Percentiles rank a stretch among this genome's conserved stretches.
These are phyloP conservation scores for Leccinum pseudoinsigne DNA, from an alignment of 1,284 basidiomycete species.

Conservation along the genomic window DNA sequence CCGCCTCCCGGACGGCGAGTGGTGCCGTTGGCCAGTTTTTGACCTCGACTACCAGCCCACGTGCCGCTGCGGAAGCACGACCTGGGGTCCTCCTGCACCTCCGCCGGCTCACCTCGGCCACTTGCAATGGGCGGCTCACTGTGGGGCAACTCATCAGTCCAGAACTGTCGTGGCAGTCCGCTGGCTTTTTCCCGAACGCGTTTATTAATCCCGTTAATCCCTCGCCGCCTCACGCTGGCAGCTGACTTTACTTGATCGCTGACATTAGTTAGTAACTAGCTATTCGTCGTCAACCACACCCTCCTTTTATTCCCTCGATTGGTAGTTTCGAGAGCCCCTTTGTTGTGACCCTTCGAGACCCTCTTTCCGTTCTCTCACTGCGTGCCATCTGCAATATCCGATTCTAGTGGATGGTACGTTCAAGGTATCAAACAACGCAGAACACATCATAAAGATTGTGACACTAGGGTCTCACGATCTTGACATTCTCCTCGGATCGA, in stretches of 20 bases:
- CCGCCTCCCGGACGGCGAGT: too few species aligned
- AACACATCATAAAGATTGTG: conserved; percentile 38
- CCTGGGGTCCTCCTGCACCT: conserved; percentile 45
- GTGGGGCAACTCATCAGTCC: conserved; percentile 42
- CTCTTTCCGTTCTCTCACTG: neutral
- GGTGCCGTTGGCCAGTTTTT: too few species aligned
- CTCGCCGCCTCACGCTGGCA: conserved; percentile 53
- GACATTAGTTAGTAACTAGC: conserved; percentile 13
- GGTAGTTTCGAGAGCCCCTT: neutral
- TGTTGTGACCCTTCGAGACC: neutral
- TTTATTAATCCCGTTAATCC: conserved; percentile 49
- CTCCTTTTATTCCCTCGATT: neutral
- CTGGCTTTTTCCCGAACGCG: conserved; percentile 44
- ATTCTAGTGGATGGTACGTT: conserved; percentile 17
- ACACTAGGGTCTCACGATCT: neutral
- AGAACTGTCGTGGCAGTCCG: conserved; percentile 49
- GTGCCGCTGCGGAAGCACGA: conserved; percentile 28
- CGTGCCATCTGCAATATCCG: conserved; percentile 33
- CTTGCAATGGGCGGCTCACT: conserved; percentile 38
- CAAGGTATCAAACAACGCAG: conserved; percentile 28
- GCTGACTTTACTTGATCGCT: conserved; percentile 34
- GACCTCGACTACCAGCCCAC: too few species aligned
- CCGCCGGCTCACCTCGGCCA: conserved; percentile 35
- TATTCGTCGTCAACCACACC: neutral
- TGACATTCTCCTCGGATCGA: neutral